Conservation (phyloP, 176 grass and related monocot genomes). For the Avena atlantica region DNA sequence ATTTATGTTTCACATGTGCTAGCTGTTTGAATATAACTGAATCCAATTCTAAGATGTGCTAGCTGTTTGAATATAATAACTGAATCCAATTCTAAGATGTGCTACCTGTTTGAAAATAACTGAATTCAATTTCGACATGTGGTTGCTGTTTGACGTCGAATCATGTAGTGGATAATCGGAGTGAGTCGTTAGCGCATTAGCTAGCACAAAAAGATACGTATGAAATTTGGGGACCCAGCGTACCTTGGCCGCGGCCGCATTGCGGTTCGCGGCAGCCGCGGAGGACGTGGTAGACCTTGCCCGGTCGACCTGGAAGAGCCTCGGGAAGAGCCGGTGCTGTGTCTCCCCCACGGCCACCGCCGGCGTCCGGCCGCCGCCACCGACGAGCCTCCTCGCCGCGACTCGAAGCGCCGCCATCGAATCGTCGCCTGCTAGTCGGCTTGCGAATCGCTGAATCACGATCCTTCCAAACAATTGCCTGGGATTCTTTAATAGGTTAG, state of each 20-base stretch:
- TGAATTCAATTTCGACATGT: neutral
- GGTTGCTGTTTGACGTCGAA: neutral
- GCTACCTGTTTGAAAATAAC: too few relatives aligned
- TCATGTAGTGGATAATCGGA: too few relatives aligned
- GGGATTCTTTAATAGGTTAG: too few relatives aligned
- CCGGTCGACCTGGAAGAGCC: neutral
- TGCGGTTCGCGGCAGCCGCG: neutral
- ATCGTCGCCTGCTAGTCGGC: neutral
- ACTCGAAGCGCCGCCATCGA: constrained; percentile 2
- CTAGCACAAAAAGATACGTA: neutral
- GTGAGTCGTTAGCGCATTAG: neutral
- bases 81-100: too few relatives aligned
- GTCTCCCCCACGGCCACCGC: neutral
- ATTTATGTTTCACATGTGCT: neutral
- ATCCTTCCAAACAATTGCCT: neutral
- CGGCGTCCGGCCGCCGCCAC: neutral
- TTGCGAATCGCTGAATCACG: neutral
- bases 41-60: neutral
- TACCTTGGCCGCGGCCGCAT: neutral
- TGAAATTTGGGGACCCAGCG: neutral
- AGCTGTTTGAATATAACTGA: neutral
- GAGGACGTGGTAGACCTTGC: neutral
- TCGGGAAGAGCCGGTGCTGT: neutral
- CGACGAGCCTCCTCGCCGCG: neutral
- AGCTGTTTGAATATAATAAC: neutral